Base-by-base conservation (phyloP, 768 basidiomycete genomes). In the Dendrothele bispora region DNA sequence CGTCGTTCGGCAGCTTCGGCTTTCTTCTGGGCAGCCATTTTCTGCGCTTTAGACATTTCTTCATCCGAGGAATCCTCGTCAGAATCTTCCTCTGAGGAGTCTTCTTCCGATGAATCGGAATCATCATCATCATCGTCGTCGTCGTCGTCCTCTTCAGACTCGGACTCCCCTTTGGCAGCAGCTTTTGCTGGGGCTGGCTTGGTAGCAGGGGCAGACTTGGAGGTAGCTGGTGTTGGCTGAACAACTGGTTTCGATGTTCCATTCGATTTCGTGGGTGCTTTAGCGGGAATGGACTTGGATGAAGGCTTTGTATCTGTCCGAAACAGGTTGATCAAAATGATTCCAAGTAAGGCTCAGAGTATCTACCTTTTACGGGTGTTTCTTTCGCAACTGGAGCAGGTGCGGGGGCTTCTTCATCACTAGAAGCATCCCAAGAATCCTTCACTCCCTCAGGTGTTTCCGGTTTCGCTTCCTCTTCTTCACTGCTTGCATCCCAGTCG, bases 1-100 rank as follows among this genome's bases (percentile, higher is more conserved):
- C 80, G 79, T 36, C 92, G 82, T 17, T 80, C 87, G 28, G 86
- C 86, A n/a, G 93, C 92, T 54, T 90, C 88, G 0, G 84, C 86
- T 68, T 94, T 95, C 54, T 73, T 75, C 64, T 88, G 79, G 17
- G 81, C 80, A 8, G 79, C 80, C 59, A 84, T 65, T 51, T 77
- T 80, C 66, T 94, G 86, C 4, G 82, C 68, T 22, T 67, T 74
- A 2, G 88, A 86, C 61, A 89, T 69, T 37, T 82, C 86, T 46
- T 85, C 85, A 10, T 84, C 84, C 11, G 77, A 78, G 7, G 73
- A 69, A n/a, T 53, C 67, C 30, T 67, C 62, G 20, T 71, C 69
- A 2, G 64, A 67, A 36, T 79, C 79, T 17, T 69, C 67, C 27
- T 76, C 75, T 32, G 79, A 71, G 2, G 68, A 79, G 49, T 71